A percentile compares a stretch with the other conserved stretches of the same genome.
These are phyloP conservation scores for Cymbopogon flexuosus DNA, from an alignment of 202 grass and related monocot genomes.

Conservation along the genomic window DNA sequence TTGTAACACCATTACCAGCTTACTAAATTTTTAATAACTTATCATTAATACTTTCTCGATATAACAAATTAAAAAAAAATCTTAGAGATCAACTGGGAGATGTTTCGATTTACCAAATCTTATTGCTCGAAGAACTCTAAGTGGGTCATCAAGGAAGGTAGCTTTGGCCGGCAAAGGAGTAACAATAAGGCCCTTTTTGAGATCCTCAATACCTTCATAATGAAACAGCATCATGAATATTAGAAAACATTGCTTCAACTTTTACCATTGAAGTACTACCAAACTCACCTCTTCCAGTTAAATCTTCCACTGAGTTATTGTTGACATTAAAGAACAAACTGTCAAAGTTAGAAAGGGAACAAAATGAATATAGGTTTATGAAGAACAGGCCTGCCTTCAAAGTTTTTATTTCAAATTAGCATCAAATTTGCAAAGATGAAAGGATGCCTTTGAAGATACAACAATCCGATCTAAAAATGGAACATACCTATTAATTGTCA, in stretches of 20 bases:
- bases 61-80: slow-evolving; percentile 18
- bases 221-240: slow-evolving; percentile 26
- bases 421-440: slow-evolving; percentile 10
- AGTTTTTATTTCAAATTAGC: neutral
- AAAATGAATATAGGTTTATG: slow-evolving; percentile 4
- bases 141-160: slow-evolving; percentile 95
- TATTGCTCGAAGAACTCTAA: slow-evolving; percentile 96
- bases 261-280: neutral
- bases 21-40: neutral
- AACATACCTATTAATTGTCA: slow-evolving; percentile 91
- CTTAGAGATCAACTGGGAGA: slow-evolving; percentile 3
- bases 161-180: slow-evolving; percentile 83
- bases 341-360: slow-evolving; percentile 20
- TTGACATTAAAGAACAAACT: slow-evolving; percentile 96
- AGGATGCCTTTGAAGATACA: slow-evolving; percentile 3
- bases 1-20: slow-evolving; percentile 7
- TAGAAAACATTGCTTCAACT: slow-evolving; percentile 22
- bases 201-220: slow-evolving; percentile 66
- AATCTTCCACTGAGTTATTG: slow-evolving; percentile 77
- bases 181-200: slow-evolving; percentile 70
- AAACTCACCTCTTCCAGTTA: slow-evolving; percentile 76
- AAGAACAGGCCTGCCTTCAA: neutral
- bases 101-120: slow-evolving; percentile 64
- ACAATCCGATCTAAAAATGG: neutral
- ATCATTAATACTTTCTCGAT: neutral